These are phyloP conservation scores for Didymella glomerata DNA, from an alignment of 2,329 filamentous ascomycete genomes.

Conservation along the genomic window DNA sequence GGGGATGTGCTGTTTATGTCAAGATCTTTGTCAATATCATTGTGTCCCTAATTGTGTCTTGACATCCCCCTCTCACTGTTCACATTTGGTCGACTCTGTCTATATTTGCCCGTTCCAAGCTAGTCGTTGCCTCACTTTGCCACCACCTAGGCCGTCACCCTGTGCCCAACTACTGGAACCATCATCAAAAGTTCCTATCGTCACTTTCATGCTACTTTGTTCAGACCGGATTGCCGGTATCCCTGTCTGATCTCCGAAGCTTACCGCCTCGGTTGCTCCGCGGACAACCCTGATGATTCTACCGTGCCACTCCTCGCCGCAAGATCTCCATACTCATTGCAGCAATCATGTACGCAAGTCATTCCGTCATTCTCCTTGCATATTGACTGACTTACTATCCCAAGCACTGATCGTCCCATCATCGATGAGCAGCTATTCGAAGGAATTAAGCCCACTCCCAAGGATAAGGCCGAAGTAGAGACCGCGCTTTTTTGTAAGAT, in stretches of 20 bases:
- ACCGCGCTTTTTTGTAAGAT: too few species aligned
- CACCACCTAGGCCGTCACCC: not conserved
- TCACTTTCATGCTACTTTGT: too few species aligned
- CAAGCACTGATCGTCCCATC: not conserved
- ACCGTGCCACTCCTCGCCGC: not conserved
- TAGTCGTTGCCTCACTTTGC: not conserved
- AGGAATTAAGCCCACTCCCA: not conserved
- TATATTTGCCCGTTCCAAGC: not conserved
- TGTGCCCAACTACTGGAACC: not conserved
- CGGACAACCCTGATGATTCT: not conserved
- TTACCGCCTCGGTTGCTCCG: not conserved
- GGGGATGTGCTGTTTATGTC: too few species aligned
- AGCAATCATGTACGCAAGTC: not conserved
- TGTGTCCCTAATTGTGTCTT: too few species aligned
- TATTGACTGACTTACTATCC: not conserved
- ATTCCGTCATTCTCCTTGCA: constrained; percentile 1
- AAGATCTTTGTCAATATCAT: too few species aligned
- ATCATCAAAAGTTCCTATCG: not conserved
- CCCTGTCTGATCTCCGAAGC: too few species aligned
- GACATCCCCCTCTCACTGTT: not conserved
- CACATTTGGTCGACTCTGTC: too few species aligned
- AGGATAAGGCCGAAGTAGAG: too few species aligned
- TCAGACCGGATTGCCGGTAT: too few species aligned
- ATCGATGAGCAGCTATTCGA: not conserved
- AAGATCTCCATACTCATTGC: constrained; percentile 1